Base-by-base conservation (phyloP, 805 yeast species). In the Wickerhamomyces alni region DNA sequence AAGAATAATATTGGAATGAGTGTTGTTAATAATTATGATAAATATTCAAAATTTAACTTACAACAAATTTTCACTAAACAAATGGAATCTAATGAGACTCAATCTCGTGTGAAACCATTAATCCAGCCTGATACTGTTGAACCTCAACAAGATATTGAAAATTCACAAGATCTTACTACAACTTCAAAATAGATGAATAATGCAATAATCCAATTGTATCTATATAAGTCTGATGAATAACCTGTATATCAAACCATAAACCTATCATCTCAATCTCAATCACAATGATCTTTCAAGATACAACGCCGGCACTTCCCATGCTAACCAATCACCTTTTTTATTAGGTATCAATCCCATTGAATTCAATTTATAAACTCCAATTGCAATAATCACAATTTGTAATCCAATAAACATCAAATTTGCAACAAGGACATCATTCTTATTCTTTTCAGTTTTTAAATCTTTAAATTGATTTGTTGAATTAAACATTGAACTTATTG, bases 291-390 rank as follows among this genome's bases (percentile, higher is more conserved):
- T 21, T 21, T 21, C 24, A 9, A 7, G 6, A 21, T 21, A 21
- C 9, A 21, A 7, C 6, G 24, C 24, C 7, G 69, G 65, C 3
- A 49, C 51, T 55, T 88, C 94, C 89, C 95, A 89, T 7, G 87
- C 79, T 15, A 91, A 64, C 98, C 98, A 93, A 57, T 91, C 99
- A 48, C 95, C 82, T 34, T 72, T 72, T 28, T 79, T 82, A 51
- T 83, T 86, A 17, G 99, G 99, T 43, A 91, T 78, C 47, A 91
- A 66, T 0, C 97, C 98, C 96, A 91, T 86, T 17, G 72, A 67
- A 50, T 84, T 79, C 43, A 93, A 65, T 59, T 93, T 93, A 78
- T 87, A 88, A 15, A 88, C 54, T 3, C 97, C 98, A 28, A 87
- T 76, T 4, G 69, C 74, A 63, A 89, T 66, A 37, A 80, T 72